phyloP scores from a whole-genome alignment of 2,329 filamentous ascomycete species.

The Cordyceps militaris region DNA sequence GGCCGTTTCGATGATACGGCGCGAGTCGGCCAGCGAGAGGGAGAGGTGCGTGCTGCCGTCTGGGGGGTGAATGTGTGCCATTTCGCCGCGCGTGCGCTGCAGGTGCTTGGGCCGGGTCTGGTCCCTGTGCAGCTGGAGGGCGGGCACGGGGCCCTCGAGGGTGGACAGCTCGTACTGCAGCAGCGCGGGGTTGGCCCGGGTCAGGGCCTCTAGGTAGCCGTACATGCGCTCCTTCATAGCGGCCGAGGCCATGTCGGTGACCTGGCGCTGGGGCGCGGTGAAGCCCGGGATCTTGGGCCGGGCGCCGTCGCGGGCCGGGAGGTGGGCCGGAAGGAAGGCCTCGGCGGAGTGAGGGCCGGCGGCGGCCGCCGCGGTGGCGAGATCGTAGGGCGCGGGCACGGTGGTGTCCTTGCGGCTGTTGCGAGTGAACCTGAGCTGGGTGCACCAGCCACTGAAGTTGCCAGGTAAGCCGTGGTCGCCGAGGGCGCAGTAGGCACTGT shows the following conservation, averaged over 20 bases:
- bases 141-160: slow-evolving; percentile 17
- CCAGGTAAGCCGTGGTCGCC: slow-evolving; percentile 37
- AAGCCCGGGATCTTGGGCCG: slow-evolving; percentile 15
- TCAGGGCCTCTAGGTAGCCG: slow-evolving; percentile 12
- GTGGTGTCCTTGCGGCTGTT: slow-evolving; percentile 20
- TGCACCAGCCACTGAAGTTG: slow-evolving; percentile 32
- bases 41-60: slow-evolving; percentile 33
- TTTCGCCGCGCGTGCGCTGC: slow-evolving; percentile 21
- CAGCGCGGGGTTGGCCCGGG: slow-evolving; percentile 4
- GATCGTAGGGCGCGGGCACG: slow-evolving; percentile 18
- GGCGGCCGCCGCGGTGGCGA: slow-evolving; percentile 18
- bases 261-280: slow-evolving; percentile 18
- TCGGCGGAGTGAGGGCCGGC: slow-evolving; percentile 13
- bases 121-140: slow-evolving; percentile 15
- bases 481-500: slow-evolving; percentile 33
- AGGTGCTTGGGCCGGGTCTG: slow-evolving; percentile 8
- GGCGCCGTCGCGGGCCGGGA: slow-evolving; percentile 9
- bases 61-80: slow-evolving; percentile 28
- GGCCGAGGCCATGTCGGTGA: slow-evolving; percentile 10
- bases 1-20: slow-evolving; percentile 24
- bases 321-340: slow-evolving; percentile 12
- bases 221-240: slow-evolving; percentile 15
- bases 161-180: slow-evolving; percentile 14
- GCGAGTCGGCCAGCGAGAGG: slow-evolving; percentile 31
- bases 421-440: slow-evolving; percentile 17